A percentile compares a stretch with the other conserved stretches of the same genome.
Conservation (phyloP, 306 rosid genomes). For the Dryas alaskensis region DNA sequence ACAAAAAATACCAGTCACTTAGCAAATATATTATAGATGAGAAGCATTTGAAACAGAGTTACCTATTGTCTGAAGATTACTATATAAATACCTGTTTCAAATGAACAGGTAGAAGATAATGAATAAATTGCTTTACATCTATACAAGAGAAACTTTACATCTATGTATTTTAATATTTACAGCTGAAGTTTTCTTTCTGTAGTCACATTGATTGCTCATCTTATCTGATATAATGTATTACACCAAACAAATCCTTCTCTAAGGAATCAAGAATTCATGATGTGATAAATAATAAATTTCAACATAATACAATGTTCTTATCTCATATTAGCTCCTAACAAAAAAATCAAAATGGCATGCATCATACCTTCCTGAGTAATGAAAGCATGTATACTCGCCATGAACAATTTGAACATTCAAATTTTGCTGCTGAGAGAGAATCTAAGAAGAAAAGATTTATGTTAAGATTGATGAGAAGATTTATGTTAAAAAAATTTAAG, state of each 20-base stretch:
- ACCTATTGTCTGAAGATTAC: constrained; percentile 1
- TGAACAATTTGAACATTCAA: constrained; percentile 72
- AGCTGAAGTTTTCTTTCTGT: background rate
- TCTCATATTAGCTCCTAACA: background rate
- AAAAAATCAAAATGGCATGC: constrained; percentile 5
- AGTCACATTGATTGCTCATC: background rate
- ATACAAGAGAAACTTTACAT: background rate
- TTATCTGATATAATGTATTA: background rate
- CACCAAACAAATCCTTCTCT: background rate
- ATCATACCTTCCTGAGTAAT: constrained; percentile 72
- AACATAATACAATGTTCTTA: background rate
- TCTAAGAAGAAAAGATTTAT: constrained; percentile 38
- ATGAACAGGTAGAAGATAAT: background rate
- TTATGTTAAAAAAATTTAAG: background rate
- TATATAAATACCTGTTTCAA: constrained; percentile 8
- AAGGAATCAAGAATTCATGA: background rate
- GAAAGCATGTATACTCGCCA: constrained; percentile 91
- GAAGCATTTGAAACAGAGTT: constrained; percentile 9
- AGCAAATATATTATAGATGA: background rate
- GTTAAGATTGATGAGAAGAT: background rate
- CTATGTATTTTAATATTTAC: background rate
- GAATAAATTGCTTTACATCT: background rate
- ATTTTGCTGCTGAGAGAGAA: constrained; percentile 66
- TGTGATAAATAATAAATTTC: background rate
- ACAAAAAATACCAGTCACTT: background rate